Conservation (phyloP, 2,329 filamentous ascomycete species). For the Fusarium pilosicola region DNA sequence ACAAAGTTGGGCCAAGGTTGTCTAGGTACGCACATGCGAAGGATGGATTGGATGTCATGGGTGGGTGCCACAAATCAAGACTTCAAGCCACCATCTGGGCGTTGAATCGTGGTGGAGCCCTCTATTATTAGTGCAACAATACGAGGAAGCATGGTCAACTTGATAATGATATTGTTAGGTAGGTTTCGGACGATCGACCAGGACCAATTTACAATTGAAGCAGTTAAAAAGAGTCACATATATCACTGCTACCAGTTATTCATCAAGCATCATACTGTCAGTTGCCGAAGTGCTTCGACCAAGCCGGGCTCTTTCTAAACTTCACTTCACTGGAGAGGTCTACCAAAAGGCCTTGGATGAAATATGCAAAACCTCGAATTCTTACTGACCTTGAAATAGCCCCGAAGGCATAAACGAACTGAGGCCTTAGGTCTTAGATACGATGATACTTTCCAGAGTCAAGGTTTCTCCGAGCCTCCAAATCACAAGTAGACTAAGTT, state of each 20-base stretch:
- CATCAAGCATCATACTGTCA: neutral
- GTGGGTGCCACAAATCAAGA: conserved; percentile 5
- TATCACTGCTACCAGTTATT: neutral
- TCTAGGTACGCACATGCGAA: neutral
- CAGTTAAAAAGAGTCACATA: too few relatives aligned
- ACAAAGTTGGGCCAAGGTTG: neutral
- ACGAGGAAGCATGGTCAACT: neutral
- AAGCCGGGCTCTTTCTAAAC: neutral
- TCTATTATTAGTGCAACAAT: conserved; percentile 2
- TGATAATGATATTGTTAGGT: neutral
- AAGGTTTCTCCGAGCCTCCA: neutral
- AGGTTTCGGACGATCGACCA: neutral
- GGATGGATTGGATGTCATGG: conserved; percentile 14
- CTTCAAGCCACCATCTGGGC: conserved; percentile 27
- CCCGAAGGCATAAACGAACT: neutral
- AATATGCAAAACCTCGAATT: neutral
- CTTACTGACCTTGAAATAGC: neutral
- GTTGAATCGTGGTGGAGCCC: conserved; percentile 7
- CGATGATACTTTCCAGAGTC: neutral
- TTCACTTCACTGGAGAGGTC: neutral
- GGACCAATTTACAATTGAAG: neutral
- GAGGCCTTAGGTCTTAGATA: neutral
- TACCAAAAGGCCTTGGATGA: neutral
- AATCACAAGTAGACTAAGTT: neutral
- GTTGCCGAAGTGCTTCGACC: neutral